Evolutionary conservation across 1,284 basidiomycete species (phyloP), one percentile per base, ranked within the genome.

Genomic region (Cutaneotrichosporon daszewskae): DNA sequence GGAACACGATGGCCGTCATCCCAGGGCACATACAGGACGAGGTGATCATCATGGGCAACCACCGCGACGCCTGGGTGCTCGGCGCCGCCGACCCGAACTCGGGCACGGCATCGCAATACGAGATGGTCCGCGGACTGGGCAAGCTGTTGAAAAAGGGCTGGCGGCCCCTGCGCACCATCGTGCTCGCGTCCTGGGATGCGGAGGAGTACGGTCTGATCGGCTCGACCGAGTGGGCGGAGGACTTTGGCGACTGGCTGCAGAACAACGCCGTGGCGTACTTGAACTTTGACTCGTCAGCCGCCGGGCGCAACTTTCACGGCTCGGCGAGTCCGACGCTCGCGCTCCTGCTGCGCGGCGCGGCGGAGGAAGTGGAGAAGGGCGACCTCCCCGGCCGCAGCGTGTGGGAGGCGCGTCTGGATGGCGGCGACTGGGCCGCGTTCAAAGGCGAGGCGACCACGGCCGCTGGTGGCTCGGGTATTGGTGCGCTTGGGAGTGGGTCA

Each of bases 151-250:
- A 73, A 53, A 74, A 72, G 13, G 91, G 89, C 20, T 97, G 92
- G 92, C 85, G 81, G 58, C 92, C 92, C 4, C 72, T 91, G 29
- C 76, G 91, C 45, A 92, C 87, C 14, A 81, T 94, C 57, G 71
- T 94, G n/a, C 76, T 96, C 40, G 88, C 86, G 4, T 85, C 82
- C 52, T 95, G 88, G 90, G 89, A 94, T 67, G 92, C 81, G 0
- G 91, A 96, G 72, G 92, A 87, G 80, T 88, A 89, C 49, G 89
- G 89, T 22, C 76, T 94, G 27, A 74, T 95, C 33, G 90, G 90
- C 11, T 83, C 82, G 56, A 90, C 86, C 6, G 88, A 94, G 69
- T 90, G 82, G 76, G 85, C 82, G 7, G 90, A 94, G 71, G 88
- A 94, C 66, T 94, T 91, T 64, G 75, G 82, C 7, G 75, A 81